Evolutionary conservation across 2,329 filamentous ascomycete genomes (phyloP).

Genomic region (Clonostachys rhizophaga): DNA sequence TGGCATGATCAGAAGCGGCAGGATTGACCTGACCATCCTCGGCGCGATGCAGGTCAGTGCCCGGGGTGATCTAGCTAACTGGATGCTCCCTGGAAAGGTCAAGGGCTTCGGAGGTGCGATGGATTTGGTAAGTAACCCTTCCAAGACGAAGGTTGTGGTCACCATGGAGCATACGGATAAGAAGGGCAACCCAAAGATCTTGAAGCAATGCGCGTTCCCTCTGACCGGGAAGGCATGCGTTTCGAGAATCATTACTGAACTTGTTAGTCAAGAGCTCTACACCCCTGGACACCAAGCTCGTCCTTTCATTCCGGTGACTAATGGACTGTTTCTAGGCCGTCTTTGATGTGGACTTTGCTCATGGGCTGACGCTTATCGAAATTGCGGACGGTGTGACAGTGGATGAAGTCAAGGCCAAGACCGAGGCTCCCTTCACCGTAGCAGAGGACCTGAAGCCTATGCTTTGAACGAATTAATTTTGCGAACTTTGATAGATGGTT

Average conservation of each 20-base stretch:
- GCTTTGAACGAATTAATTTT: neutral
- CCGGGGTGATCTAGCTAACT: constrained; percentile 77
- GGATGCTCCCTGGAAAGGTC: constrained; percentile 85
- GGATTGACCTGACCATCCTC: constrained; percentile 79
- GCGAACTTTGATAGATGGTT: too few species aligned
- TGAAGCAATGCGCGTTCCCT: constrained; percentile 58
- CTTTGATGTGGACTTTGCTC: constrained; percentile 60
- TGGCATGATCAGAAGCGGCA: constrained; percentile 80
- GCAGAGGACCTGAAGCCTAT: constrained; percentile 1
- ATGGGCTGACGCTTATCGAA: constrained; percentile 65
- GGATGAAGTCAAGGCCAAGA: constrained; percentile 66
- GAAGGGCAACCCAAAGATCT: constrained; percentile 63
- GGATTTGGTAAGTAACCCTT: constrained; percentile 68
- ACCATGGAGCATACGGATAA: constrained; percentile 67
- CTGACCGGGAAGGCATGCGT: constrained; percentile 64
- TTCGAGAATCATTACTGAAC: constrained; percentile 68
- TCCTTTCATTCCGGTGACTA: neutral
- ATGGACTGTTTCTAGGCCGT: constrained; percentile 46
- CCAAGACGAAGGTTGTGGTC: constrained; percentile 68
- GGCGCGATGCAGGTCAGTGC: constrained; percentile 80
- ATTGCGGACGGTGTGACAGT: constrained; percentile 64
- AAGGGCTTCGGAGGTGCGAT: constrained; percentile 84
- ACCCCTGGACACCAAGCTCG: neutral
- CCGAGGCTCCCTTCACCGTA: constrained; percentile 62
- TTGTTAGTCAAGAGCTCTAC: constrained; percentile 42